These are phyloP conservation scores for Diplosphaera chodatii DNA, from an alignment of 139 green algal species.

Conservation along the genomic window DNA sequence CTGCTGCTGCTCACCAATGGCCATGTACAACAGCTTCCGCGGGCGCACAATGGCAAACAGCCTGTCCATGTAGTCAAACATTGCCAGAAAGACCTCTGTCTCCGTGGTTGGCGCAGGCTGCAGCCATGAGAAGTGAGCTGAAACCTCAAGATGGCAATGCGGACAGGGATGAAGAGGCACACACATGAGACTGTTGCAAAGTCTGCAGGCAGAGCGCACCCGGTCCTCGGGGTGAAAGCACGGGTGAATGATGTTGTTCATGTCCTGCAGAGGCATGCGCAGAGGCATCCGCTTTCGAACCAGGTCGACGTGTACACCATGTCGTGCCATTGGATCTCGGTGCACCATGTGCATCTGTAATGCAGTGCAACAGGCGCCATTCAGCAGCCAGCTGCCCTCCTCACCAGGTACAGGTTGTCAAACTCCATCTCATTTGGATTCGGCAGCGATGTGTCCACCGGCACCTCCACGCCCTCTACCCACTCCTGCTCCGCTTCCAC, in stretches of 20 bases:
- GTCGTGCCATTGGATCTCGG: too few species aligned
- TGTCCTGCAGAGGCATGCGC: too few species aligned
- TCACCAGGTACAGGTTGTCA: slow-evolving; percentile 97
- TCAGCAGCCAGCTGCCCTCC: too few species aligned
- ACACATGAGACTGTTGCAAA: too few species aligned
- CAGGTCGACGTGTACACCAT: too few species aligned
- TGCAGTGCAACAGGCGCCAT: neutral
- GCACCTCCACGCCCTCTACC: slow-evolving; percentile 75
- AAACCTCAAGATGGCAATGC: too few species aligned
- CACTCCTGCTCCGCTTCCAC: slow-evolving; percentile 69
- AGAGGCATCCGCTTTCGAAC: too few species aligned
- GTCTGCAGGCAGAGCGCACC: slow-evolving; percentile 28
- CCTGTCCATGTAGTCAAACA: slow-evolving; percentile 99
- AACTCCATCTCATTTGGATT: slow-evolving; percentile 98
- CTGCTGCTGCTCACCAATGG: slow-evolving; percentile 95
- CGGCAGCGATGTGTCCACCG: slow-evolving; percentile 78
- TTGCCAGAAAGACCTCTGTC: slow-evolving; percentile 92
- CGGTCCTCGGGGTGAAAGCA: slow-evolving; percentile 99
- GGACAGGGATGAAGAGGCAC: too few species aligned
- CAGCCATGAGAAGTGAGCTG: too few species aligned
- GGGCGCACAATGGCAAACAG: slow-evolving; percentile 95
- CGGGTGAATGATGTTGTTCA: slow-evolving; percentile 99
- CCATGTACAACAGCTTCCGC: slow-evolving; percentile 95
- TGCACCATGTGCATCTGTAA: too few species aligned
- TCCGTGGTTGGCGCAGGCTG: slow-evolving; percentile 85